These are phyloP conservation scores for Haematococcus sp. DNA, from an alignment of 139 green algal genomes.

Conservation along the genomic window DNA sequence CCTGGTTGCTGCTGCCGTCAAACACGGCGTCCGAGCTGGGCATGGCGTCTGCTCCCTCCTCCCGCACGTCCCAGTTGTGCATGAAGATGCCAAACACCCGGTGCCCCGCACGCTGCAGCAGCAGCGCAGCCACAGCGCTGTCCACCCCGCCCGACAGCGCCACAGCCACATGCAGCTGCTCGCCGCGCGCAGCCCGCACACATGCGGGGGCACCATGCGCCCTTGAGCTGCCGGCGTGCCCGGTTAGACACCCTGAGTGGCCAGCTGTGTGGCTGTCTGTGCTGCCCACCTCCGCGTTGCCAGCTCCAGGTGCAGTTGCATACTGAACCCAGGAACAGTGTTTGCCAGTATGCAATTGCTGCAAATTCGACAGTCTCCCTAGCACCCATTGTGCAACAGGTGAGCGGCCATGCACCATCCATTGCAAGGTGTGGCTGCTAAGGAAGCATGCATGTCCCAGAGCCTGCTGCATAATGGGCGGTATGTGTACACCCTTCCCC, in stretches of 20 bases:
- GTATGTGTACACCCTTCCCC: too few species aligned
- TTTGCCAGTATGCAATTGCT: too few species aligned
- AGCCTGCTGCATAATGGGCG: too few species aligned
- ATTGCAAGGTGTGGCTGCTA: too few species aligned
- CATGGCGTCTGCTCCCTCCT: conserved; percentile 44
- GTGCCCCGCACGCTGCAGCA: conserved; percentile 52
- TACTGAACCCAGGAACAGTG: too few species aligned
- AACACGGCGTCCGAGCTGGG: neutral
- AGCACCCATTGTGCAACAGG: too few species aligned
- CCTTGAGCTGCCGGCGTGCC: neutral
- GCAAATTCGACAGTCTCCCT: too few species aligned
- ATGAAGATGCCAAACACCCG: conserved; percentile 73
- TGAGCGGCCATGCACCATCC: too few species aligned
- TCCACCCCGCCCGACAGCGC: conserved; percentile 81
- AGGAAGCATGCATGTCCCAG: too few species aligned
- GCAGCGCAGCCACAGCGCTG: conserved; percentile 68
- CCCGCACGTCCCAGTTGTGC: conserved; percentile 80
- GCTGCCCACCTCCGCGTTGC: neutral
- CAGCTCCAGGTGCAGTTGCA: neutral
- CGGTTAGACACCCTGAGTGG: neutral
- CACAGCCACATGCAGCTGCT: conserved; percentile 51
- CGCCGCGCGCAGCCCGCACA: neutral
- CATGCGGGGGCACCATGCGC: conserved; percentile 2
- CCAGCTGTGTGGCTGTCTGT: neutral
- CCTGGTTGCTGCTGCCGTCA: neutral